Evolutionary conservation across 2,329 filamentous ascomycete species (phyloP).

Genomic region (Trichoderma semiorbis): DNA sequence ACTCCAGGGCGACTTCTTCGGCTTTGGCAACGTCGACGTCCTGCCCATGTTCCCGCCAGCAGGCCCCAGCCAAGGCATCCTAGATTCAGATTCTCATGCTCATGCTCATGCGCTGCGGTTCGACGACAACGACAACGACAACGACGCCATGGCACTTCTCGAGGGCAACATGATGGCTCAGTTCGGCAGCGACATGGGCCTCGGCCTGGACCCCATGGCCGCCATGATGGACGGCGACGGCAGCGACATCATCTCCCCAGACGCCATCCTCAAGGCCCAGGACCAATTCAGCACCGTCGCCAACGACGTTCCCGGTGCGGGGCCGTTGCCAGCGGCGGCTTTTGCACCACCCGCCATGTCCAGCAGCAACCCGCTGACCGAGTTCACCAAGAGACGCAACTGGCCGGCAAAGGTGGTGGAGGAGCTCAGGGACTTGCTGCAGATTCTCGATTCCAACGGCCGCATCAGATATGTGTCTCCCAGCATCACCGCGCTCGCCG

Average conservation of each 20-base stretch:
- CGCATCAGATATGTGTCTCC: slow-evolving; percentile 83
- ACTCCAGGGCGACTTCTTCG: slow-evolving; percentile 35
- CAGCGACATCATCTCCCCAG: slow-evolving; percentile 11
- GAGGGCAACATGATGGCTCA: slow-evolving; percentile 7
- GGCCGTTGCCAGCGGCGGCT: slow-evolving; percentile 40
- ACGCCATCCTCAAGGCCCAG: slow-evolving; percentile 32
- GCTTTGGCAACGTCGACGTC: slow-evolving; percentile 34
- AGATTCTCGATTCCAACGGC: slow-evolving; percentile 82
- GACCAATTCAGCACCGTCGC: slow-evolving; percentile 34
- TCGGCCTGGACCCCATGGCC: slow-evolving; percentile 37
- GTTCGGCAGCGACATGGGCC: slow-evolving; percentile 35
- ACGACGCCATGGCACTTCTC: slow-evolving; percentile 18
- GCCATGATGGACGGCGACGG: slow-evolving; percentile 17
- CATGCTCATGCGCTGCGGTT: slow-evolving; percentile 2
- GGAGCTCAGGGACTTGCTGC: slow-evolving; percentile 82
- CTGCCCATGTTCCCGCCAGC: slow-evolving; percentile 27
- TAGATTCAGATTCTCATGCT: slow-evolving; percentile 1
- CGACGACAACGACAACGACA: not conserved
- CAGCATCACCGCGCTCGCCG: slow-evolving; percentile 70
- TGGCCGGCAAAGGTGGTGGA: slow-evolving; percentile 89
- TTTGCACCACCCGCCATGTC: slow-evolving; percentile 34
- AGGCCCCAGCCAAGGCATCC: slow-evolving; percentile 26
- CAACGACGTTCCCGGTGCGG: slow-evolving; percentile 40
- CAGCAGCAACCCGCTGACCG: slow-evolving; percentile 43
- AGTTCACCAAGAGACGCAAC: slow-evolving; percentile 61